These are phyloP conservation scores for Lichtheimia corymbifera DNA, from an alignment of 371 early-diverging fungal genomes.

Conservation along the genomic window DNA sequence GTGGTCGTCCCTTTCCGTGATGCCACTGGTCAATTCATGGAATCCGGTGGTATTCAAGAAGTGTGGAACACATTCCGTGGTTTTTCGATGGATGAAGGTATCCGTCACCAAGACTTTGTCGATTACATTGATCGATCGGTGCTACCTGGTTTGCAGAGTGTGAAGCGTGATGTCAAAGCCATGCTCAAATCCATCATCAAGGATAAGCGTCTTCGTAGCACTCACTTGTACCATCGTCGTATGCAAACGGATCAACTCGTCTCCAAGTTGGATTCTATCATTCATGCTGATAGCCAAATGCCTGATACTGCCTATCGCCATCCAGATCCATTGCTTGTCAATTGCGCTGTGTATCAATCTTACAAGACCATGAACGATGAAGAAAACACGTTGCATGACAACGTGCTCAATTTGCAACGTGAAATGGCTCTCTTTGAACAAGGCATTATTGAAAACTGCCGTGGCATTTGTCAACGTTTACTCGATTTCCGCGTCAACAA, in stretches of 20 bases:
- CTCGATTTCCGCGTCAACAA: constrained; percentile 34
- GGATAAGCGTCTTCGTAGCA: constrained; percentile 36
- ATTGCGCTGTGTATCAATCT: constrained; percentile 32
- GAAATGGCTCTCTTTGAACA: constrained; percentile 44
- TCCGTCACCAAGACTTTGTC: constrained; percentile 41
- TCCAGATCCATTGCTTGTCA: constrained; percentile 41
- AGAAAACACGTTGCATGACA: constrained; percentile 48
- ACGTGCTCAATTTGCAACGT: constrained; percentile 40
- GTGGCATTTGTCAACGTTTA: constrained; percentile 25
- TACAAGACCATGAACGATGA: constrained; percentile 31
- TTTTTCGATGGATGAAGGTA: constrained; percentile 38
- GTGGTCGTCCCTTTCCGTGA: constrained; percentile 32
- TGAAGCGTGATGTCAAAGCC: constrained; percentile 40
- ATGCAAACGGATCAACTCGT: constrained; percentile 28
- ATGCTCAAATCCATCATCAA: constrained; percentile 29
- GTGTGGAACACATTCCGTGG: constrained; percentile 43
- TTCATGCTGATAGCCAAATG: constrained; percentile 20
- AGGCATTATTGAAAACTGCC: constrained; percentile 34
- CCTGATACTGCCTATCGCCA: constrained; percentile 30
- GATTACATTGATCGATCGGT: constrained; percentile 34
- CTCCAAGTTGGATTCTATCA: constrained; percentile 26
- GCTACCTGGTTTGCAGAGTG: constrained; percentile 33
- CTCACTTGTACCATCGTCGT: constrained; percentile 34
- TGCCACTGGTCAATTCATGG: constrained; percentile 36
- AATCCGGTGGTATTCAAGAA: constrained; percentile 47